Conservation (phyloP, 352 stramenopile species). For the Globisporangium abappressorium region DNA sequence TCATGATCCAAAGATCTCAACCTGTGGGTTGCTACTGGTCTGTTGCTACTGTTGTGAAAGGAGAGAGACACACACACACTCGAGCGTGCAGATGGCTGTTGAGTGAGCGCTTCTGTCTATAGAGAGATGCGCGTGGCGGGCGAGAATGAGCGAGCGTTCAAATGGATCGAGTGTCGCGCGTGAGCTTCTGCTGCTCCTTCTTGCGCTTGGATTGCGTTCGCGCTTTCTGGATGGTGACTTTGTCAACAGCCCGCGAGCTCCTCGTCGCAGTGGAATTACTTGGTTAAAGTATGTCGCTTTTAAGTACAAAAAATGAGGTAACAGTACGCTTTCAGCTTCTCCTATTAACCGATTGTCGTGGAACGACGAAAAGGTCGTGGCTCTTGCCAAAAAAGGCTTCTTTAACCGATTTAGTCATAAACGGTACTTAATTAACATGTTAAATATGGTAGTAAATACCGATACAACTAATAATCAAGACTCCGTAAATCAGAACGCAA, state of each 20-base stretch:
- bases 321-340: neutral
- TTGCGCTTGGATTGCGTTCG: neutral
- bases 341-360: neutral
- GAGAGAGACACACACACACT: neutral
- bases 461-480: neutral
- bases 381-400: too few relatives aligned
- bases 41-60: neutral
- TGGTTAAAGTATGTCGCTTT: neutral
- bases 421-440: too few relatives aligned
- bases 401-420: too few relatives aligned
- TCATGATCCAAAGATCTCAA: slow-evolving; percentile 29
- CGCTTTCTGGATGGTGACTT: neutral
- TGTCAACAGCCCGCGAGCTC: neutral
- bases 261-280: neutral
- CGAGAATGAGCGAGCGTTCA: neutral
- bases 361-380: too few relatives aligned
- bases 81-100: neutral
- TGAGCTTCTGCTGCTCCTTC: neutral
- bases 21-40: neutral
- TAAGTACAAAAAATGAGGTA: neutral
- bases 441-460: neutral
- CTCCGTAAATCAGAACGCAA: neutral
- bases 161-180: neutral
- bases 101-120: neutral
- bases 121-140: neutral